phyloP scores from a whole-genome alignment of 441 rosid genomes.

The Theobroma grandiflorum region DNA sequence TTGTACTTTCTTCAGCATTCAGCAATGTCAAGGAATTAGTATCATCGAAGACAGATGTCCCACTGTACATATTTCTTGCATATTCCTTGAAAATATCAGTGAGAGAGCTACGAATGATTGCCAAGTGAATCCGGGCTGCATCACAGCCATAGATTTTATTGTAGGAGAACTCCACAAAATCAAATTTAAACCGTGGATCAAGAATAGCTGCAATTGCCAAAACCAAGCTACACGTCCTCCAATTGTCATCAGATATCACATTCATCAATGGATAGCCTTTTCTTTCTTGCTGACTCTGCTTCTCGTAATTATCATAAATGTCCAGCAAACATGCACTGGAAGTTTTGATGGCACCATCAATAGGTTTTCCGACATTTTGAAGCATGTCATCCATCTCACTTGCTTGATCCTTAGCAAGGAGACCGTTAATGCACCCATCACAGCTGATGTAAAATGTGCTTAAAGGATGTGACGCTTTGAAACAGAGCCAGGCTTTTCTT shows the following conservation, averaged over 20 bases:
- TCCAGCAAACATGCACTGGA: background rate
- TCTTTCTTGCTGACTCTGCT: background rate
- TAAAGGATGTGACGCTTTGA: background rate
- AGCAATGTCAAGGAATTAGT: background rate
- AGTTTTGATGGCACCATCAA: background rate
- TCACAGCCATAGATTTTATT: background rate
- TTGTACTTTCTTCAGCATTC: background rate
- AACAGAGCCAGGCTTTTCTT: background rate
- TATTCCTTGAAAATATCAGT: background rate
- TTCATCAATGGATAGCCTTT: background rate
- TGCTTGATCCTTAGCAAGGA: background rate
- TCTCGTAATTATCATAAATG: background rate
- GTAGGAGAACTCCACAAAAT: background rate
- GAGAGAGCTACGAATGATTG: background rate
- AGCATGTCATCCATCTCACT: background rate
- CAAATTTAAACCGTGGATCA: background rate
- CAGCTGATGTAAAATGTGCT: background rate
- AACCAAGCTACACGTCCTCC: background rate
- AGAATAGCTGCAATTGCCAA: constrained; percentile 1
- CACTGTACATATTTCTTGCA: background rate
- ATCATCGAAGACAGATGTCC: background rate
- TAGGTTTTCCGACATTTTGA: background rate
- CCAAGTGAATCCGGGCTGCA: background rate
- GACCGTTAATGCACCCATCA: background rate
- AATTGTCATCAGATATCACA: background rate